Evolutionary conservation across 2,329 filamentous ascomycete genomes (phyloP).

Genomic region (Botrytis hyacinthi): DNA sequence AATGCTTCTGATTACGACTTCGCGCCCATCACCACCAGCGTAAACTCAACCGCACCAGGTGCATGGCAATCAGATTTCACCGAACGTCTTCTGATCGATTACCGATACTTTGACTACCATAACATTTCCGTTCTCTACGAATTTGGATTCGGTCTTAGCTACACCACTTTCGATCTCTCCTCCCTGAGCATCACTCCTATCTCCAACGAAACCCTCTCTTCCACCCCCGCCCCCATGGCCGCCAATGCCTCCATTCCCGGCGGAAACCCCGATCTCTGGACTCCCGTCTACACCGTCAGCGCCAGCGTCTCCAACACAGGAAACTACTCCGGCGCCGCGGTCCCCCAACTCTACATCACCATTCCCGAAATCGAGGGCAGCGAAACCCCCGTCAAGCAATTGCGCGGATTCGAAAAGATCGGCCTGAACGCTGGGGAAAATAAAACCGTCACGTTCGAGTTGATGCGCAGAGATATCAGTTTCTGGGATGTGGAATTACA

Average conservation of each 20-base stretch:
- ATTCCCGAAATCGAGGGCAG: slow-evolving; percentile 3
- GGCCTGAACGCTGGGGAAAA: slow-evolving; percentile 66
- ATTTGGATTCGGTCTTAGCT: slow-evolving; percentile 59
- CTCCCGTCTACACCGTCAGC: slow-evolving; percentile 48
- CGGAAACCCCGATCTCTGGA: slow-evolving; percentile 56
- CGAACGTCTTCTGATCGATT: slow-evolving; percentile 51
- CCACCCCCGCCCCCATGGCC: slow-evolving; percentile 36
- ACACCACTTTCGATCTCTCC: slow-evolving; percentile 65
- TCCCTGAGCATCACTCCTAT: slow-evolving; percentile 34
- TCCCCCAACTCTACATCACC: slow-evolving; percentile 41
- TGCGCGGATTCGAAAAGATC: slow-evolving; percentile 78
- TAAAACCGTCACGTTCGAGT: slow-evolving; percentile 60
- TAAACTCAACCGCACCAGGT: slow-evolving; percentile 36
- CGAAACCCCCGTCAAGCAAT: slow-evolving; percentile 49
- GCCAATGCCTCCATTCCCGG: slow-evolving; percentile 44
- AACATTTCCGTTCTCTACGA: slow-evolving; percentile 41
- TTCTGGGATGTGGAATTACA: slow-evolving; percentile 77
- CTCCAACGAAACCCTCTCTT: slow-evolving; percentile 40
- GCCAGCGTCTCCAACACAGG: slow-evolving; percentile 55
- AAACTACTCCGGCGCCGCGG: slow-evolving; percentile 33
- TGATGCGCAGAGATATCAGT: slow-evolving; percentile 78
- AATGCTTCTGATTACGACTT: slow-evolving; percentile 53
- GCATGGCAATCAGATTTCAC: slow-evolving; percentile 46
- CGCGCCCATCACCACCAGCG: slow-evolving; percentile 43
- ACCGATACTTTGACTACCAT: slow-evolving; percentile 49